Evolutionary conservation across 1,139 yeast species (phyloP), one percentile per base, ranked within the genome.

Genomic region (Debaryomyces robertsiae): DNA sequence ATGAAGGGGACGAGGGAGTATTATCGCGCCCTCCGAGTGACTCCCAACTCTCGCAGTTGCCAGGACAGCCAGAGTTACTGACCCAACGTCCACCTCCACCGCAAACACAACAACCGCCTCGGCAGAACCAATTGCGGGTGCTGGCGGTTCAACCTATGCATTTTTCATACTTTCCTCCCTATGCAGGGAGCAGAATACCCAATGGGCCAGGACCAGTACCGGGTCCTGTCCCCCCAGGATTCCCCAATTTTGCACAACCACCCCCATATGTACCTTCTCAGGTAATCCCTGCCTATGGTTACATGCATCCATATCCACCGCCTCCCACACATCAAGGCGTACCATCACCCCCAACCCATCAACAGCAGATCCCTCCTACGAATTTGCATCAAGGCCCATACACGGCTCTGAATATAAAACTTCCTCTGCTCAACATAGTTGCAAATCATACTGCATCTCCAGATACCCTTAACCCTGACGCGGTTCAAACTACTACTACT

Each of bases 181-280:
- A 66, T 43, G 54, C 55, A 27, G 67, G 68, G 3, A 72, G 70
- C 3, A 55, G 73, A 30, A 52, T 69, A n/a, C 75, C 76, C 11
- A 69, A 70, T 48, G 75, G 75, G 0, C 76, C 77, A 0, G 75
- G 75, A 1, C 75, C 75, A 1, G 57, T 69, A 9, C 75, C 75
- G 0, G 75, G 76, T 1, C 77, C 75, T 3, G 73, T 73, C 1
- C 72, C 73, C 27, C 61, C 61, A 25, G 46, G 40, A 42, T 17
- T 46, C 46, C 40, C 44, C 35, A 41, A 33, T 31, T 34, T 32
- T 28, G 23, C 22, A 25, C 38, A 34, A n/a, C 43, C 41, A 9
- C 39, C 47, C 13, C 42, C n/a, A 39, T 43, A 36, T 11, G 11
- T 27, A 22, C 16, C 37, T 1, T 37, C 41, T 3, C 41, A 24